These are phyloP conservation scores for Scleroderma citrinum DNA, from an alignment of 768 basidiomycete genomes.

Conservation along the genomic window DNA sequence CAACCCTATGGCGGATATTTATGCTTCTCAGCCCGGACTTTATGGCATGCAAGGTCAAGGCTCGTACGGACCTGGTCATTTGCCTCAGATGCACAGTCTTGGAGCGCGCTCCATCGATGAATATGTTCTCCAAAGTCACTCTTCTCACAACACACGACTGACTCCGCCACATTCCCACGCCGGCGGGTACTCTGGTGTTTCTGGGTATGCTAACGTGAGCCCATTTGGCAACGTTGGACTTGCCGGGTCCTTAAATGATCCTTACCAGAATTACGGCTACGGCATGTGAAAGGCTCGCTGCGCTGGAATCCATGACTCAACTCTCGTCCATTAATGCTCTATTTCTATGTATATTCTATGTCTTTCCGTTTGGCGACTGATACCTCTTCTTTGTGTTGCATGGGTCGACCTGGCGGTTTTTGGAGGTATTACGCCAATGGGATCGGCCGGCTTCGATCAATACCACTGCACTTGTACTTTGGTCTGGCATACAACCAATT, in stretches of 20 bases:
- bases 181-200: conserved; percentile 52
- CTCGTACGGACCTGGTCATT: conserved; percentile 52
- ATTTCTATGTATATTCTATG: conserved; percentile 36
- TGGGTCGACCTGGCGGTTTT: conserved; percentile 36
- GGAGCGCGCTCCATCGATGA: conserved; percentile 74
- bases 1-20: conserved; percentile 59
- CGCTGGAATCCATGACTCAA: neutral
- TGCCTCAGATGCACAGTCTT: conserved; percentile 53
- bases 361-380: conserved; percentile 29
- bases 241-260: conserved; percentile 58
- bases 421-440: conserved; percentile 29
- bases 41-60: conserved; percentile 56
- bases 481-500: conserved; percentile 50
- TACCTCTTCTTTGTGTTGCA: conserved; percentile 27
- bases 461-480: conserved; percentile 66
- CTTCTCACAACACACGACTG: conserved; percentile 57
- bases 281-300: conserved; percentile 54
- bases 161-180: conserved; percentile 52
- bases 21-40: conserved; percentile 54
- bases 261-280: conserved; percentile 76
- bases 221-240: conserved; percentile 43
- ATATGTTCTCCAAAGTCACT: conserved; percentile 73
- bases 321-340: conserved; percentile 26
- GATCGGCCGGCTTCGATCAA: conserved; percentile 35
- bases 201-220: conserved; percentile 48